phyloP scores from a whole-genome alignment of 331 rosid species.

The Malus hybrid region DNA sequence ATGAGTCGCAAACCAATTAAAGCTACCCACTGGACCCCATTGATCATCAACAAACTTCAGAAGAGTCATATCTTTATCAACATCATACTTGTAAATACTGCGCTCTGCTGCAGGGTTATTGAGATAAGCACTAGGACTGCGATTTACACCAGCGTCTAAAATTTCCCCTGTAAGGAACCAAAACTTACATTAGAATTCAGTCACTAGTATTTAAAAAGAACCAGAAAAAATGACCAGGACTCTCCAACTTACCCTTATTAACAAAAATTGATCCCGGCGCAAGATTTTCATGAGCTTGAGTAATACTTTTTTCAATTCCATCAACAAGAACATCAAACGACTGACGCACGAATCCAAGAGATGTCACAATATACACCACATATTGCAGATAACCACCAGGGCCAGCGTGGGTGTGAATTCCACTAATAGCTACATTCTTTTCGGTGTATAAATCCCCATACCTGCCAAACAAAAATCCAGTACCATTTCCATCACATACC shows the following conservation, averaged over 20 bases:
- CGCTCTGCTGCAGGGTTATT: slow-evolving; percentile 79
- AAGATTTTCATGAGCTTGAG: slow-evolving; percentile 82
- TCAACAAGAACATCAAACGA: slow-evolving; percentile 81
- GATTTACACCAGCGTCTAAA: slow-evolving; percentile 78
- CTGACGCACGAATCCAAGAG: slow-evolving; percentile 86
- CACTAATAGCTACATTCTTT: slow-evolving; percentile 86
- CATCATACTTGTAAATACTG: slow-evolving; percentile 62
- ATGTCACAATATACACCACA: slow-evolving; percentile 68
- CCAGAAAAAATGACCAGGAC: background rate
- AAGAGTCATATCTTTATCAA: slow-evolving; percentile 84
- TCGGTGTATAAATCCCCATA: slow-evolving; percentile 78
- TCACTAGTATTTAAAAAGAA: background rate
- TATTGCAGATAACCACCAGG: slow-evolving; percentile 98
- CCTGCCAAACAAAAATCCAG: slow-evolving; percentile 38
- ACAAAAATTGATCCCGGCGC: slow-evolving; percentile 66
- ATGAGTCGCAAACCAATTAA: slow-evolving; percentile 95
- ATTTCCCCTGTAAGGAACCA: slow-evolving; percentile 57
- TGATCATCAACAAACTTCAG: slow-evolving; percentile 70
- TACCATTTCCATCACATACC: background rate
- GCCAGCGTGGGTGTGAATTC: slow-evolving; percentile 91
- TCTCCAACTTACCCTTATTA: slow-evolving; percentile 51
- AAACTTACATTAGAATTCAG: background rate
- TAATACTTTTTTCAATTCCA: slow-evolving; percentile 82
- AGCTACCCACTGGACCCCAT: slow-evolving; percentile 93
- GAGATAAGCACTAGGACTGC: slow-evolving; percentile 95